Conservation (phyloP, 129 eudicot genomes). For the Tagetes erecta region DNA sequence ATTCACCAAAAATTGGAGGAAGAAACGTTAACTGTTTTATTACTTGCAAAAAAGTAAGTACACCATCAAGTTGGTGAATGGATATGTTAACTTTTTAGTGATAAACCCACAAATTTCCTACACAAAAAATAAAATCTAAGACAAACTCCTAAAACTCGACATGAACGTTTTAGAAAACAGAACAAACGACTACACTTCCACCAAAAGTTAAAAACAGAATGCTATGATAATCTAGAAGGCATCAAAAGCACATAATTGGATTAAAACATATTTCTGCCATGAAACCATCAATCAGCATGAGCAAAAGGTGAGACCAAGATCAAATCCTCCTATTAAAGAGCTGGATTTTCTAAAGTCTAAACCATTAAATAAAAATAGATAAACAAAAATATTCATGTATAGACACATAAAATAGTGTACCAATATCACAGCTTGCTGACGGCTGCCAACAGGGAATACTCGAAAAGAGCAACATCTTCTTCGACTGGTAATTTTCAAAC, state of each 20-base stretch:
- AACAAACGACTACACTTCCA: background rate
- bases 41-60: background rate
- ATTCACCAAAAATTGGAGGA: background rate
- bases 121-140: background rate
- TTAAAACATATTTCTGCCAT: background rate
- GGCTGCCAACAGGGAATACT: constrained; percentile 64
- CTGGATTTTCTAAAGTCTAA: background rate
- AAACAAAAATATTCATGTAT: background rate
- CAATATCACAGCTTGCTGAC: constrained; percentile 76
- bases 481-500: constrained; percentile 34
- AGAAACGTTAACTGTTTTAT: background rate
- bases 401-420: constrained; percentile 28
- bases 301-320: background rate
- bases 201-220: background rate
- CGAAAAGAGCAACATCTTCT: constrained; percentile 64
- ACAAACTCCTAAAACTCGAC: background rate
- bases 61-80: background rate
- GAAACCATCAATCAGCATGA: background rate
- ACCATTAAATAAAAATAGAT: background rate
- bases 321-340: background rate
- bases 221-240: background rate
- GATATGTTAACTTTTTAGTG: background rate
- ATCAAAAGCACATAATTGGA: background rate
- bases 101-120: background rate
- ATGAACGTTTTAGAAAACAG: background rate